These are phyloP conservation scores for Pterocarpus santalinus DNA, from an alignment of 306 rosid genomes.

Conservation along the genomic window DNA sequence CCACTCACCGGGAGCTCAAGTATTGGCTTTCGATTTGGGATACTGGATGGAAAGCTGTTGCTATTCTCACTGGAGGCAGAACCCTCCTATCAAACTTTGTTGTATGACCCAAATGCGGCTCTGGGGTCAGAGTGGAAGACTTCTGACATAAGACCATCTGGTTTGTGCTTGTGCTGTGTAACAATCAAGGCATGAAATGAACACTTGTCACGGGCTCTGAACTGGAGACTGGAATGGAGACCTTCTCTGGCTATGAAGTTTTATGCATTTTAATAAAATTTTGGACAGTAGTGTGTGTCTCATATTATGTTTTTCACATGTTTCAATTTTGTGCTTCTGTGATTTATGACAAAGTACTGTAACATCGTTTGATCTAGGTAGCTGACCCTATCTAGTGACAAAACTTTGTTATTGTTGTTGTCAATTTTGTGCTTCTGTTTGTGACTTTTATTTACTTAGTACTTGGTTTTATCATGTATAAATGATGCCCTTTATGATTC, in stretches of 20 bases:
- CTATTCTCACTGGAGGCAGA: slow-evolving; percentile 67
- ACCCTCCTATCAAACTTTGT: slow-evolving; percentile 65
- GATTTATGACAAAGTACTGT: not conserved
- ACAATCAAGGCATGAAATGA: slow-evolving; percentile 79
- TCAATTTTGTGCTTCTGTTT: slow-evolving; percentile 1
- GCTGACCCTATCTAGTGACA: no score
- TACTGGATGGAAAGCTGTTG: slow-evolving; percentile 71
- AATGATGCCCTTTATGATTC: not conserved
- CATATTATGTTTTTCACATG: not conserved
- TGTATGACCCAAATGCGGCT: slow-evolving; percentile 85
- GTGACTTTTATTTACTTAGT: not conserved
- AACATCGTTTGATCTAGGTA: no score
- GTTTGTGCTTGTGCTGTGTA: slow-evolving; percentile 82
- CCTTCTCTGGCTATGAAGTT: slow-evolving; percentile 13
- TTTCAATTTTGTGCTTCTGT: slow-evolving; percentile 30
- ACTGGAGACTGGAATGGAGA: slow-evolving; percentile 29
- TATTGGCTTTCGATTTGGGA: slow-evolving; percentile 76
- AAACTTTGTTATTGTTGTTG: no score
- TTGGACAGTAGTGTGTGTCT: slow-evolving; percentile 28
- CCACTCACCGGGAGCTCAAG: slow-evolving; percentile 89
- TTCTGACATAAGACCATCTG: slow-evolving; percentile 76
- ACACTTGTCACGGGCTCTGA: slow-evolving; percentile 39
- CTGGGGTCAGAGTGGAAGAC: slow-evolving; percentile 89
- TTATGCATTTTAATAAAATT: slow-evolving; percentile 32
- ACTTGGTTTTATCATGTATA: slow-evolving; percentile 1